A percentile compares a stretch with the other conserved stretches of the same genome.
Conservation (phyloP, 202 grass and related monocot genomes). For the Sporobolus alterniflorus region DNA sequence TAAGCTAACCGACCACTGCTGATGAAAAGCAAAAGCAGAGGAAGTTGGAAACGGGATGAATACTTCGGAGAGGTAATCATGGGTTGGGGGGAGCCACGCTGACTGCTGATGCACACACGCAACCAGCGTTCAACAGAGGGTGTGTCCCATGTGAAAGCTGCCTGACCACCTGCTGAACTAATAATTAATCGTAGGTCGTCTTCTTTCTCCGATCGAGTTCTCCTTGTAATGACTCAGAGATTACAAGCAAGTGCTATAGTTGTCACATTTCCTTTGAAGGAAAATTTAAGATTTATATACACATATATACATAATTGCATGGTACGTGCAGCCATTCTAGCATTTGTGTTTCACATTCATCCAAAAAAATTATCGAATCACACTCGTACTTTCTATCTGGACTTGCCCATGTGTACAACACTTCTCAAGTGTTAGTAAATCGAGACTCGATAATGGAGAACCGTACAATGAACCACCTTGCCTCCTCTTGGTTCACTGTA, state of each 20-base stretch:
- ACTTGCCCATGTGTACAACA: background rate
- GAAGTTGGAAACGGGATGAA: constrained; percentile 21
- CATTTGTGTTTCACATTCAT: background rate
- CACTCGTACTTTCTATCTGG: background rate
- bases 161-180: constrained; percentile 42
- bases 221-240: background rate
- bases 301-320: background rate
- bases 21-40: constrained; percentile 4
- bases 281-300: background rate
- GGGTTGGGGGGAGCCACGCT: constrained; percentile 18
- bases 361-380: background rate
- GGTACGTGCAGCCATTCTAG: background rate
- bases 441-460: background rate
- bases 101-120: constrained; percentile 28
- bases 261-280: background rate
- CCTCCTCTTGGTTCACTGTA: constrained; percentile 26
- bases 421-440: background rate
- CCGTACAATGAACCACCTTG: constrained; percentile 26
- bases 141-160: constrained; percentile 34
- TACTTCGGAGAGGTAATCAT: constrained; percentile 38
- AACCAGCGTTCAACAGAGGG: constrained; percentile 20
- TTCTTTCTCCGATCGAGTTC: background rate
- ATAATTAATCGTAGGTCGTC: constrained; percentile 36
- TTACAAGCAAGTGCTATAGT: background rate
- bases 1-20: too few species aligned